Conservation (phyloP, 345 rosid genomes). For the Arabis hirsuta region DNA sequence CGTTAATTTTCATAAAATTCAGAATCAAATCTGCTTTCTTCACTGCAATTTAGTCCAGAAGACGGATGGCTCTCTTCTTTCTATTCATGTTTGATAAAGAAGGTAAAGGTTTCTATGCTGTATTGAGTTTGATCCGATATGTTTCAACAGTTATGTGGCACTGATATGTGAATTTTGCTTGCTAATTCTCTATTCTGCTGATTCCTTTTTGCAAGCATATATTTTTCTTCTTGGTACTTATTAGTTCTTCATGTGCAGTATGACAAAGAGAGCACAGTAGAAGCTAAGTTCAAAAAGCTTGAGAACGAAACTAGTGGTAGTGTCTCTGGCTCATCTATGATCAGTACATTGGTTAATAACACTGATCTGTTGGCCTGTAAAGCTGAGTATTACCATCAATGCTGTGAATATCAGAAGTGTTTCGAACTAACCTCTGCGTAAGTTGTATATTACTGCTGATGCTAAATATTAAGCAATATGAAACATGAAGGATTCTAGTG, state of each 20-base stretch:
- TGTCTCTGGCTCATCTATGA: constrained; percentile 56
- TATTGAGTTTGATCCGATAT: constrained; percentile 9
- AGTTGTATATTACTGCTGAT: constrained; percentile 46
- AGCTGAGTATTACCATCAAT: constrained; percentile 97
- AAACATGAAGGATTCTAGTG: constrained; percentile 24
- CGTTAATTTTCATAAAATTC: constrained; percentile 29
- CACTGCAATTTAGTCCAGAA: constrained; percentile 82
- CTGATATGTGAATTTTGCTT: not conserved
- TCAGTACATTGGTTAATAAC: constrained; percentile 64
- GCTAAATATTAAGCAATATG: constrained; percentile 22
- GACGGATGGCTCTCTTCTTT: constrained; percentile 94
- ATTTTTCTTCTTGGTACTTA: constrained; percentile 36
- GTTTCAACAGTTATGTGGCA: constrained; percentile 6
- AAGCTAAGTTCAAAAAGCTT: constrained; percentile 81
- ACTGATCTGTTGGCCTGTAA: constrained; percentile 91
- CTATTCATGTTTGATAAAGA: constrained; percentile 91
- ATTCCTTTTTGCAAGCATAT: constrained; percentile 13
- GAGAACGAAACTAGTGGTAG: constrained; percentile 70
- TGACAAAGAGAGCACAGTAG: constrained; percentile 77
- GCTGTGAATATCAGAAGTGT: constrained; percentile 95
- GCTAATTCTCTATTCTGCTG: constrained; percentile 20
- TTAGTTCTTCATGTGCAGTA: constrained; percentile 53
- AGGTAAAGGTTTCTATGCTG: constrained; percentile 50
- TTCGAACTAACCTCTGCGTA: constrained; percentile 86
- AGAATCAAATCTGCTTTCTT: constrained; percentile 78